Base-by-base conservation (phyloP, 2,329 filamentous ascomycete species). In the Calonectria pauciramosa region DNA sequence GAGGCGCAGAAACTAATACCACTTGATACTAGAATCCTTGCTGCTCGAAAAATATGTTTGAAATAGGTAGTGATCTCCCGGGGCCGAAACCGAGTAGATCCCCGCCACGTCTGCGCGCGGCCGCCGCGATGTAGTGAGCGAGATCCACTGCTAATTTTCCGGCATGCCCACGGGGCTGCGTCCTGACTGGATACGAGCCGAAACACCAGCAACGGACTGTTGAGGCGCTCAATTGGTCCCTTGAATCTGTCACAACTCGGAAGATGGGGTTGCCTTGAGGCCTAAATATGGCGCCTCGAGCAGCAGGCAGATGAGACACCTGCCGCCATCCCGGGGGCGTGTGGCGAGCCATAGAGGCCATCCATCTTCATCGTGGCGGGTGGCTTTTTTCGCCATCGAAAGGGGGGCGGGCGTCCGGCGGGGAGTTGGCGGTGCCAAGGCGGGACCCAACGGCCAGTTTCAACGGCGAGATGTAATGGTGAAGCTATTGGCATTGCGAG, bases 1-100 rank as follows among this genome's bases (percentile, higher is more conserved):
- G 67, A 52, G 71, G 71, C 60, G 60, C 71, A 60, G 67, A 70
- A 65, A 52, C 71, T 44, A 64, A 68, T 59, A 59, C 60, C 67
- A 66, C 67, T 70, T 65, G 34, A 54, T 59, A 51, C 41, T 67
- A 26, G 38, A 70, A 51, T 26, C 51, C 34, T 51, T 64, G 56
- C 36, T 23, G 14, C 49, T 51, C 60, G 71, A 66, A 73, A 70
- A 65, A 73, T 73, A 60, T 51, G 60, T 41, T 60, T 67, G 51
- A 51, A 73, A 52, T 23, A 38, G 71, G 71, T 28, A 73, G 52
- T 67, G 71, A 73, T 73, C 34, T 65, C 47, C 71, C 34, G 26
- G 11, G 7, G 59, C 47, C 52, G 20, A 34, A 36, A 34, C 51
- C 59, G 38, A 47, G 49, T 71, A 38, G 65, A 41, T 30, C 44